Evolutionary conservation across 441 rosid genomes (phyloP).

Genomic region (Corymbia calophylla): DNA sequence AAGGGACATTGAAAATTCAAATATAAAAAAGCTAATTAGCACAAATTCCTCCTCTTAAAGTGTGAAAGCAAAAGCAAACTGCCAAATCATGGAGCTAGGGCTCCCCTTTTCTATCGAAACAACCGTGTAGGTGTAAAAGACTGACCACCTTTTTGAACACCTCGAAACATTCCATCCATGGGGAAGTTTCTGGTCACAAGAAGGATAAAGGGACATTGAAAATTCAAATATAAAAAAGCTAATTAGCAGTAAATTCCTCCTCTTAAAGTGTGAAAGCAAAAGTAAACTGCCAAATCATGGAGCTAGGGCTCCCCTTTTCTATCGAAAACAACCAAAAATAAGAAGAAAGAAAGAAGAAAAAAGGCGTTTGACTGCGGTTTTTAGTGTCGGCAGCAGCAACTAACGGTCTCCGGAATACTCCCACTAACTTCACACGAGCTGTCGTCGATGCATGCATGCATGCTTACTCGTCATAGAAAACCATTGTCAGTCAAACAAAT

Average conservation of each 20-base stretch:
- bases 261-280: background rate
- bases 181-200: background rate
- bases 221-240: background rate
- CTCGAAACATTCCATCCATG: background rate
- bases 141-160: fast-evolving
- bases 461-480: background rate
- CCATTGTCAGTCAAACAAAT: background rate
- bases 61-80: background rate
- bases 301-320: background rate
- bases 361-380: background rate
- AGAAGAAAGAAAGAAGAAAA: background rate
- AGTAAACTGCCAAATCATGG: background rate
- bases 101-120: background rate
- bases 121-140: background rate
- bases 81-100: background rate
- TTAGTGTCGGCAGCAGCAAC: background rate
- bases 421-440: background rate
- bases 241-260: background rate
- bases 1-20: background rate
- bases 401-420: background rate
- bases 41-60: background rate
- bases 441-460: background rate
- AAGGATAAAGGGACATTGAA: background rate
- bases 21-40: background rate
- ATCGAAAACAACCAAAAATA: background rate